Percentiles rank a stretch among this genome's conserved stretches.
phyloP scores from a whole-genome alignment of 495 filamentous ascomycete genomes.

The Alectoria sarmentosa region DNA sequence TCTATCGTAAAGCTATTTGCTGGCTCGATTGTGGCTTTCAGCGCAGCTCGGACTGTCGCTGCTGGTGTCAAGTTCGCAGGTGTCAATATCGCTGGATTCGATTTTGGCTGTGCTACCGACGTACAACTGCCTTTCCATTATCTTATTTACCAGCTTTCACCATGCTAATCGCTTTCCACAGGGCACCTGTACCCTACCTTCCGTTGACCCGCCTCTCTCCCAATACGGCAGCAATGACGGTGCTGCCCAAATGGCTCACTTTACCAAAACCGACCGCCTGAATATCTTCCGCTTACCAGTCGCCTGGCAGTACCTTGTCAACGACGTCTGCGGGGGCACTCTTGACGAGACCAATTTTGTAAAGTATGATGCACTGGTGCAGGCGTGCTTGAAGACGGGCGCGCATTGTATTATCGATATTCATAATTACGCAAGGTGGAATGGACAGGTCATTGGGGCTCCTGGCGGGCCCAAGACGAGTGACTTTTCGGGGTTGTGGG shows the following conservation, averaged over 20 bases:
- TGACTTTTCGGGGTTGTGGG: conserved; percentile 51
- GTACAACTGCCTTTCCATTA: conserved; percentile 10
- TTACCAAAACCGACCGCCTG: conserved; percentile 42
- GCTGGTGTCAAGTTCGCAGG: conserved; percentile 31
- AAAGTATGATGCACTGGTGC: conserved; percentile 50
- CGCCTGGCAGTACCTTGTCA: conserved; percentile 50
- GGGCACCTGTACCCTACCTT: conserved; percentile 11
- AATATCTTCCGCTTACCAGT: conserved; percentile 53
- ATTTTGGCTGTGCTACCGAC: conserved; percentile 25
- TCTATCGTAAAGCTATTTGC: conserved; percentile 10
- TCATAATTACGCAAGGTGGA: conserved; percentile 56
- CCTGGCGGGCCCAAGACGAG: conserved; percentile 38
- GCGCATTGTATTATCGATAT: conserved; percentile 54
- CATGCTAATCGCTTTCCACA: background rate
- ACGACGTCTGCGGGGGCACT: conserved; percentile 40
- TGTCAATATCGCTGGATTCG: conserved; percentile 39
- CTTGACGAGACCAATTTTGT: conserved; percentile 42
- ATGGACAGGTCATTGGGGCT: conserved; percentile 48
- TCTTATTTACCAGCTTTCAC: background rate
- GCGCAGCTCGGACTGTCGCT: conserved; percentile 18
- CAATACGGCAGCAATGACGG: conserved; percentile 21
- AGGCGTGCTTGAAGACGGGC: conserved; percentile 49
- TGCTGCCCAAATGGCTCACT: conserved; percentile 51
- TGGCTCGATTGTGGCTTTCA: conserved; percentile 19
- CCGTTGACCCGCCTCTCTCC: conserved; percentile 16